Evolutionary conservation across 768 basidiomycete genomes (phyloP), one percentile per base, ranked within the genome.

Genomic region (Agrocybe chaxingu): DNA sequence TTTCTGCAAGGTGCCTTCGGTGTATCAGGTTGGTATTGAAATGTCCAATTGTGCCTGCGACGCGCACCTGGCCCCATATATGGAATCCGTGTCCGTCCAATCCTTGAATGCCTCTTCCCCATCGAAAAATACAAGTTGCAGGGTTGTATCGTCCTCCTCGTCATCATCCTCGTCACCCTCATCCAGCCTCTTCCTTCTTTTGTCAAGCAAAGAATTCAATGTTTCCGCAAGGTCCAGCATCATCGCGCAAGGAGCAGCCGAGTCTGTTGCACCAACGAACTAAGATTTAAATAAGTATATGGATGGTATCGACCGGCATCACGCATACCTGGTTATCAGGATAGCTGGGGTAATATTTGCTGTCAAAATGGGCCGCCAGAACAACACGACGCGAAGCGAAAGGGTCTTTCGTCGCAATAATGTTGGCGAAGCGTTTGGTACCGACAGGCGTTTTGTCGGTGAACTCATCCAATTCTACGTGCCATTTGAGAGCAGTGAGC

Each of bases 261-360:
- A 97, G 65, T 99, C 97, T 8, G 94, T 98, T 7, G 97, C 97
- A 32, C 97, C 97, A 61, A 99, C 73, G 65, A 99, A 99, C 91
- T 98, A 69, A 10, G 16, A 45, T 51, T 47, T 57, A 7, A 52
- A 13, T 46, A 51, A 47, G 57, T 43, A 38, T 45, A 45, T 8
- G 16, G 39, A 55, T 53, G 46, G 36, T 5, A 29, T 7, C 41
- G 16, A 64, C 75, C 24, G 24, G 24, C 24, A 24, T 24, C 24
- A 5, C 24, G 24, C 24, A 51, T 60, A 90, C 93, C 73, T 91
- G 86, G 62, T 91, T 89, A 34, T 79, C 66, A 4, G 91, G 89
- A 53, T 76, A 85, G 1, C 64, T 66, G 0, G 84, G 71, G 57
- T 87, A 94, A 69, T 82, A 95, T 71, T 97, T 97, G 69, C 89